Base-by-base conservation (phyloP, 768 basidiomycete genomes). In the Dictyophora rubrovolvata region DNA sequence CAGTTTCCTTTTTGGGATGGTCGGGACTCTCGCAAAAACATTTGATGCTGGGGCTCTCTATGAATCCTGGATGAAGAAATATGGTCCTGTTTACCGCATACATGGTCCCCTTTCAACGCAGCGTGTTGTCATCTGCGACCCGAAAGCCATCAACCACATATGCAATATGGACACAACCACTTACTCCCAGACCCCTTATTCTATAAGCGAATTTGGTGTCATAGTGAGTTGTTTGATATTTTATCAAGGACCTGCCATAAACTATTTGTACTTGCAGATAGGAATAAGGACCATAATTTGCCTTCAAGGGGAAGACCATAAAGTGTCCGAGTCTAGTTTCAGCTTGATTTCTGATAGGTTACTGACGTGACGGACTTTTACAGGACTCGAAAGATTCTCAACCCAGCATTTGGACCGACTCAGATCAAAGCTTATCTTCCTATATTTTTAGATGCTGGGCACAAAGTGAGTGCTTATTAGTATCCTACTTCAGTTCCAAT, bases 131-230 rank as follows among this genome's bases (percentile, higher is more conserved):
- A 22, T 70, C 35, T 62, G 60, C 22, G 69, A 70, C 54, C 68
- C 69, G 2, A 81, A 77, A 66, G 81, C 82, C 0, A 67, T 79
- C 18, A 71, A 75, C 0, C 79, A 84, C 61, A 74, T 80, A 47
- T 79, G 74, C 59, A 69, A 76, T 14, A 73, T 68, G 56, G 82
- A 61, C n/a, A 58, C 48, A 16, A 23, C 20, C 16, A 56, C 22
- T 11, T 61, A 83, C 23, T 37, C 23, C 59, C 48, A 20, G 28
- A 57, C 10, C 12, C 16, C 16, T 16, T 28, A 23, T 7, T 20
- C 63, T 1, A 63, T 65, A 50, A 52, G 63, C 1, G 72, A 75
- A 36, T 73, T 78, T 11, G 71, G 73, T 60, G 72, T 68, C 49
- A 53, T 77, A 51, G 79, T 73, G 21, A 14, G 69, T 64, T 23